Evolutionary conservation across 164 flowering plant species (phyloP), one percentile per base, ranked within the genome.

Genomic region (Kingdonia uniflora): DNA sequence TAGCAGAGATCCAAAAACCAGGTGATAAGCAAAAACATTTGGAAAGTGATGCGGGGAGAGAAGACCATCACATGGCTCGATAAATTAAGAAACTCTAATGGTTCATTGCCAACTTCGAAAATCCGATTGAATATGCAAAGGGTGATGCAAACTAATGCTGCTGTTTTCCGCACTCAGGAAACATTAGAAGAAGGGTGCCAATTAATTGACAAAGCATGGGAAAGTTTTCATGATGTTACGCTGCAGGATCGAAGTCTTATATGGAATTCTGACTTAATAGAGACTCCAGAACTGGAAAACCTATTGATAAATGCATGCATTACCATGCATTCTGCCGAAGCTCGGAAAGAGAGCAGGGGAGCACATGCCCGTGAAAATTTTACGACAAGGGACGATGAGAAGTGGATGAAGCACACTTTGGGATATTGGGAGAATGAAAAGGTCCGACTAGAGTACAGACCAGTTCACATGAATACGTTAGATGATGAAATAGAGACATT

Each of bases 301-400:
- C 89, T 92, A 58, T 62, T 89, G 73, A 92, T 89, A 48, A 92
- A 89, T 74, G 97, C 97, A 5, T 81, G 84, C 57, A 78, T 92
- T 50, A 88, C 99, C 39, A 84, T 92, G 99, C 97, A 92, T 65
- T 88, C 97, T 66, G 99, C 99, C 62, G 97, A 88, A 64, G 97
- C 99, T 35, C 76, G 97, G 68, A 92, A 88, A 64, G 99, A 92
- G 65, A 92, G 95, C 68, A 82, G 97, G 73, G 99, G 97, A 62
- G 97, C 99, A 23, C 99, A 92, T 73, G 97, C 95, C 19, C 89
- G 95, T 60, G 95, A 92, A 79, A 97, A 88, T 70, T 92, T 92
- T 60, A 57, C 85, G 97, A 84, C 52, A 76, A 81, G 95, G 67
- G 99, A 92, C 60, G 99, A 92, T 70, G 87, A 60, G 57, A 86